Evolutionary conservation across 805 yeast species (phyloP), one percentile per base, ranked within the genome.

Genomic region (Ogataea glucozyma): DNA sequence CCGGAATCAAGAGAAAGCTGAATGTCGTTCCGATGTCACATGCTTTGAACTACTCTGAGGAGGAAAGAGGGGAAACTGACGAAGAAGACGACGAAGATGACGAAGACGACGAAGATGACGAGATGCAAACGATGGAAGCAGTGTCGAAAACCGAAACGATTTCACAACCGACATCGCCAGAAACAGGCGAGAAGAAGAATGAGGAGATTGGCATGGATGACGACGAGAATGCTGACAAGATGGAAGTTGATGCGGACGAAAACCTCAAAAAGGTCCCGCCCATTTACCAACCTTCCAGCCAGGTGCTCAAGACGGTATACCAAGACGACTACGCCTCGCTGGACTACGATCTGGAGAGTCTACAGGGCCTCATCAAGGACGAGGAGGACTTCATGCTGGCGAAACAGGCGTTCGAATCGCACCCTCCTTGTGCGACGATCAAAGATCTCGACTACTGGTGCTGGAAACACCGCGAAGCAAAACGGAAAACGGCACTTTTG

Each of bases 361-460:
- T 87, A 3, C 85, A 83, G 48, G 57, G 61, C 2, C 43, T 79
- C 2, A 64, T 89, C 5, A 79, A 78, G 52, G 96, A 89, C 56
- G 79, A 77, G 1, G 96, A 90, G 59, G 97, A 89, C 61, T 65
- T 81, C 36, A 60, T 57, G 26, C 57, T 84, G 13, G 71, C 86
- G 16, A 69, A 70, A 41, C 69, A 72, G 41, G 67, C 78, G 0
- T 60, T 82, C 9, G 47, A 56, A 4, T 59, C 56, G 5, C 39
- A 53, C 10, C 47, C 40, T 17, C 53, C 56, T 19, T 36, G 31
- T 27, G 31, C 24, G 1, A 36, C 45, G 4, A 60, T 64, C 18
- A 62, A 57, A 14, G 71, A 75, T 53, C 56, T 74, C 4, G 71
- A 71, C 8, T 81, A 75, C 49, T 82, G 88, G 88, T 76, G 84